Evolutionary conservation across 805 yeast species (phyloP).

Genomic region (Debaryomyces hansenii): DNA sequence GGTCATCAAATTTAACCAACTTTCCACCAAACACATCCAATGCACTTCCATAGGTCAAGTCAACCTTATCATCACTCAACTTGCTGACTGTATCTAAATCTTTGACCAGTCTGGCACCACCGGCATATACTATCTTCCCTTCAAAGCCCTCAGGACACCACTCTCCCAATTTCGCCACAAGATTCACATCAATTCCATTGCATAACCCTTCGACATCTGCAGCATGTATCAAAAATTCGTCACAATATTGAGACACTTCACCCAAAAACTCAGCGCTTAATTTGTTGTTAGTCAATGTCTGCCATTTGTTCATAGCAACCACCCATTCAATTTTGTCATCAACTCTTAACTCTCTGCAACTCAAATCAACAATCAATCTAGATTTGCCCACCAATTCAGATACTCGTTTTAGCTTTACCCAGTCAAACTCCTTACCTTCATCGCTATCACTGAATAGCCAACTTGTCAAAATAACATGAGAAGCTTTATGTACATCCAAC

Average conservation of each 20-base stretch:
- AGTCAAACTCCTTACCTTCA: constrained; percentile 42
- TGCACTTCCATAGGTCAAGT: constrained; percentile 90
- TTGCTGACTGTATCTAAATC: constrained; percentile 68
- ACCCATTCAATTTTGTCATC: constrained; percentile 57
- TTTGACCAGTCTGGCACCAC: constrained; percentile 79
- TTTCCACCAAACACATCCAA: constrained; percentile 93
- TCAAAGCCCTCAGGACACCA: constrained; percentile 64
- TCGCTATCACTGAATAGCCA: constrained; percentile 77
- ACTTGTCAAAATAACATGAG: constrained; percentile 88
- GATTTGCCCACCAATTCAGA: constrained; percentile 59
- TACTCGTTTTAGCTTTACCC: constrained; percentile 53
- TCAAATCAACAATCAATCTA: constrained; percentile 80
- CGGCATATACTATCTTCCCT: constrained; percentile 88
- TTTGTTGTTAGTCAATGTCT: constrained; percentile 70
- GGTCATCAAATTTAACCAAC: constrained; percentile 72
- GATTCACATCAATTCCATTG: constrained; percentile 81
- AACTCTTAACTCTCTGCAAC: constrained; percentile 58
- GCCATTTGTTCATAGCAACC: constrained; percentile 99
- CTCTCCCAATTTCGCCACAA: constrained; percentile 69
- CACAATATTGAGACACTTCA: constrained; percentile 62
- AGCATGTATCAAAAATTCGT: constrained; percentile 91
- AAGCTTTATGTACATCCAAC: constrained; percentile 71
- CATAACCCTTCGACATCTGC: constrained; percentile 99
- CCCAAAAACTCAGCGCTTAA: constrained; percentile 55
- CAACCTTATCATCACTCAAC: constrained; percentile 81